Evolutionary conservation across 176 grass and related monocot genomes (phyloP).

Genomic region (Alloteropsis semialata): DNA sequence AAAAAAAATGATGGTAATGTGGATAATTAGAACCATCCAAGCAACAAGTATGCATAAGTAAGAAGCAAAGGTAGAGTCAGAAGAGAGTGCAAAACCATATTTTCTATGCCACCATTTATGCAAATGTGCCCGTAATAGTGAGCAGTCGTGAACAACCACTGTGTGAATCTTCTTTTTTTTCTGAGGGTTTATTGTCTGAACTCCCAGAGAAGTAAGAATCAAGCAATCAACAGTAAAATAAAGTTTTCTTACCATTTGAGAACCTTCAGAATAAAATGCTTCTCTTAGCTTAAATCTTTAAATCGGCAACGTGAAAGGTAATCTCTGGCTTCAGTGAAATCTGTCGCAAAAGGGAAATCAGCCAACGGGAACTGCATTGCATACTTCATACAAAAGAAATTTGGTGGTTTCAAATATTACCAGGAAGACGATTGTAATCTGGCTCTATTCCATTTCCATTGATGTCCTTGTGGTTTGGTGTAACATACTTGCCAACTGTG

Average conservation of each 20-base stretch:
- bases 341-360: slow-evolving; percentile 43
- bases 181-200: not conserved
- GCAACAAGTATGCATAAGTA: not conserved
- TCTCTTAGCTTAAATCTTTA: slow-evolving; percentile 47
- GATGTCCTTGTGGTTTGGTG: slow-evolving; percentile 83
- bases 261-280: slow-evolving; percentile 2
- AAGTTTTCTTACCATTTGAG: not conserved
- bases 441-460: slow-evolving; percentile 97
- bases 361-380: not conserved
- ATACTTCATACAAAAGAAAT: not conserved
- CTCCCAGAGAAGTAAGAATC: not conserved
- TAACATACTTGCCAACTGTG: slow-evolving; percentile 91
- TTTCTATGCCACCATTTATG: slow-evolving; percentile 9
- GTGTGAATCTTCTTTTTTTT: not conserved
- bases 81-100: slow-evolving; percentile 1
- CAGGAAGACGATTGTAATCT: slow-evolving; percentile 72
- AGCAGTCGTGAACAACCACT: not conserved
- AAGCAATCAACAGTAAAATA: not conserved
- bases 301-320: slow-evolving; percentile 64
- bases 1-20: not conserved
- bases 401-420: slow-evolving; percentile 32
- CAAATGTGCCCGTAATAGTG: not conserved
- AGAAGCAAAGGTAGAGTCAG: not conserved
- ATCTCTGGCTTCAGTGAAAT: slow-evolving; percentile 69
- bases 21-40: not conserved